Evolutionary conservation across 2,329 filamentous ascomycete genomes (phyloP).

Genomic region (Ophiocordyceps polyrhachis-furcata): DNA sequence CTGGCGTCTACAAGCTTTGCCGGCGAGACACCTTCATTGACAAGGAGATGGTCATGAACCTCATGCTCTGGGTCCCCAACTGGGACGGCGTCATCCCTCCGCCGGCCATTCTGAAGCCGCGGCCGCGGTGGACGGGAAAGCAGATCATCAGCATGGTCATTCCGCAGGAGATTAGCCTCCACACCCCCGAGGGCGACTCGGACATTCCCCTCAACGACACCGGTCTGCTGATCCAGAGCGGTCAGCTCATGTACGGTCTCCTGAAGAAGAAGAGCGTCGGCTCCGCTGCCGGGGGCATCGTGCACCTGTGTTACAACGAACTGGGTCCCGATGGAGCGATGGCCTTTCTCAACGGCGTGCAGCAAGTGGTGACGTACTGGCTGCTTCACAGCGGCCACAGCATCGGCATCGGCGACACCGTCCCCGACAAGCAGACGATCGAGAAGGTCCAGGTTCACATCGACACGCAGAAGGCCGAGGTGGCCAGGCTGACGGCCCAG

Average conservation of each 20-base stretch:
- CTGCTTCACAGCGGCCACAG: conserved; percentile 90
- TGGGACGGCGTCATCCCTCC: conserved; percentile 93
- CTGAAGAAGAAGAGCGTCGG: conserved; percentile 89
- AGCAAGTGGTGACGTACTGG: conserved; percentile 95
- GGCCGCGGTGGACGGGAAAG: conserved; percentile 92
- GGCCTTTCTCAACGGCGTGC: conserved; percentile 87
- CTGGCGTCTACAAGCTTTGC: conserved; percentile 92
- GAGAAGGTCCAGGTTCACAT: conserved; percentile 70
- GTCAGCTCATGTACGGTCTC: conserved; percentile 77
- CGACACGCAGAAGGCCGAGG: conserved; percentile 61
- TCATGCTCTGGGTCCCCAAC: conserved; percentile 91
- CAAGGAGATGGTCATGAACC: conserved; percentile 86
- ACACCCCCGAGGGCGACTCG: conserved; percentile 42
- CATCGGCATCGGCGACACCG: conserved; percentile 95
- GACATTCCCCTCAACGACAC: conserved; percentile 52
- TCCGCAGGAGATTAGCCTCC: conserved; percentile 67
- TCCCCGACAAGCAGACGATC: conserved; percentile 75
- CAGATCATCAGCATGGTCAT: conserved; percentile 92
- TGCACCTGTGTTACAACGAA: conserved; percentile 94
- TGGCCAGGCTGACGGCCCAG: conserved; percentile 52
- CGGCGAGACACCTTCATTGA: conserved; percentile 80
- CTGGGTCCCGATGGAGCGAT: conserved; percentile 72
- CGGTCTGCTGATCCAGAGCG: conserved; percentile 66
- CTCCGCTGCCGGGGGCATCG: conserved; percentile 73
- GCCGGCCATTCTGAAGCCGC: conserved; percentile 84